Conservation (phyloP, 345 rosid species). For the Eucalyptus decipiens region DNA sequence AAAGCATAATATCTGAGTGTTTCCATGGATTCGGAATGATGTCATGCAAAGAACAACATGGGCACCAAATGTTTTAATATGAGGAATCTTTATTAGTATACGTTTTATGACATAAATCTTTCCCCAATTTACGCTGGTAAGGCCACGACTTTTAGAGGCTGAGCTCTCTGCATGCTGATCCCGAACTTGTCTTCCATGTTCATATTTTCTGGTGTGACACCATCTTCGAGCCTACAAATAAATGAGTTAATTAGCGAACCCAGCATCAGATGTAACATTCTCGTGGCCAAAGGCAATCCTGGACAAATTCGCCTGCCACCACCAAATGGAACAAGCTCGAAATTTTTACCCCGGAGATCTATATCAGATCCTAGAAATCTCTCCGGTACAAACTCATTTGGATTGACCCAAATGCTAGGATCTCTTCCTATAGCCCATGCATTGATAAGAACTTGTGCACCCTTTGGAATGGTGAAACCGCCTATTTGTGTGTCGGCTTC, state of each 20-base stretch:
- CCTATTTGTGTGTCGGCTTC: conserved; percentile 3
- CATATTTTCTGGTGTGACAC: neutral
- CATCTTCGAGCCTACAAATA: conserved; percentile 18
- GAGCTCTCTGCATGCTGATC: conserved; percentile 2
- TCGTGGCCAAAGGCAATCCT: conserved; percentile 19
- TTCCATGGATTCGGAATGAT: neutral
- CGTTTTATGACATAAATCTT: neutral
- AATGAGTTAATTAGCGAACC: conserved; percentile 21
- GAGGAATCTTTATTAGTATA: neutral
- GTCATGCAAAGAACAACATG: neutral
- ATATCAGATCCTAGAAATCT: conserved; percentile 24
- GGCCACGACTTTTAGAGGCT: neutral
- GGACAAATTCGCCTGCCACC: conserved; percentile 40
- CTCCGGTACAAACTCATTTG: conserved; percentile 10
- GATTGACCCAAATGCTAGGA: conserved; percentile 9
- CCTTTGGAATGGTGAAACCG: conserved; percentile 23
- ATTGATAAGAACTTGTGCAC: conserved; percentile 27
- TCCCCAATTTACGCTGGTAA: neutral
- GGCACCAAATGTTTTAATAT: neutral
- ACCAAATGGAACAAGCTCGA: conserved; percentile 28
- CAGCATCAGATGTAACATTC: conserved; percentile 21
- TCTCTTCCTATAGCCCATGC: conserved; percentile 42
- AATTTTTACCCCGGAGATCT: conserved; percentile 15
- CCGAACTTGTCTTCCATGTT: conserved; percentile 27
- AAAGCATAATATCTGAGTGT: neutral